Conservation (phyloP, 2,329 filamentous ascomycete species). For the Passalora sequoiae region DNA sequence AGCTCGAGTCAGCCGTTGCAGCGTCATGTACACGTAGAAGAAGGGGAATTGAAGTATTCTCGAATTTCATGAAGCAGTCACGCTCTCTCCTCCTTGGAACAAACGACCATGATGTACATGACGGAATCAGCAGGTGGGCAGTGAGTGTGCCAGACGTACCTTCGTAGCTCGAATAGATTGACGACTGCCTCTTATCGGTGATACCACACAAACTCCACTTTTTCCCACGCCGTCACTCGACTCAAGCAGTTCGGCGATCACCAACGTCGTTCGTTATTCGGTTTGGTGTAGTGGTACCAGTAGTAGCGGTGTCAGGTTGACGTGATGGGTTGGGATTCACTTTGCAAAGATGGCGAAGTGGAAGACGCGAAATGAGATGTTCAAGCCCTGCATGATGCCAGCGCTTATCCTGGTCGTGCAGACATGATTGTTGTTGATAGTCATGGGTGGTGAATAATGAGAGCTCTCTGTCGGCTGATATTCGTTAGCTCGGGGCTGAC, state of each 20-base stretch:
- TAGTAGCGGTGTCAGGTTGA: too few relatives aligned
- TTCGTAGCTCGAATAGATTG: neutral
- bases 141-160: slow-evolving; percentile 6
- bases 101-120: neutral
- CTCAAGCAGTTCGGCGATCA: slow-evolving; percentile 4
- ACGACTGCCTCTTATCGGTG: slow-evolving; percentile 5
- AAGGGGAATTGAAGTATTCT: too few relatives aligned
- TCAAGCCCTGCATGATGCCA: slow-evolving; percentile 13
- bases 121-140: too few relatives aligned
- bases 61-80: neutral
- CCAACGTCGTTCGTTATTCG: neutral
- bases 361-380: slow-evolving; percentile 11
- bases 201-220: slow-evolving; percentile 7
- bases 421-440: slow-evolving; percentile 1
- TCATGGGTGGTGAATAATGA: too few relatives aligned
- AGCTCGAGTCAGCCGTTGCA: neutral
- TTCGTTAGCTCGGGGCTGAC: too few relatives aligned
- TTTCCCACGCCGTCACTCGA: slow-evolving; percentile 1
- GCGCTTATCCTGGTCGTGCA: slow-evolving; percentile 1
- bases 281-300: too few relatives aligned
- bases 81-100: neutral
- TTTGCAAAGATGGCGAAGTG: slow-evolving; percentile 4
- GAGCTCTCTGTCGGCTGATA: slow-evolving; percentile 2
- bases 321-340: neutral
- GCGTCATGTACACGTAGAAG: too few relatives aligned